A percentile compares a stretch with the other conserved stretches of the same genome.
phyloP scores from a whole-genome alignment of 306 rosid species.

The Vigna unguiculata region DNA sequence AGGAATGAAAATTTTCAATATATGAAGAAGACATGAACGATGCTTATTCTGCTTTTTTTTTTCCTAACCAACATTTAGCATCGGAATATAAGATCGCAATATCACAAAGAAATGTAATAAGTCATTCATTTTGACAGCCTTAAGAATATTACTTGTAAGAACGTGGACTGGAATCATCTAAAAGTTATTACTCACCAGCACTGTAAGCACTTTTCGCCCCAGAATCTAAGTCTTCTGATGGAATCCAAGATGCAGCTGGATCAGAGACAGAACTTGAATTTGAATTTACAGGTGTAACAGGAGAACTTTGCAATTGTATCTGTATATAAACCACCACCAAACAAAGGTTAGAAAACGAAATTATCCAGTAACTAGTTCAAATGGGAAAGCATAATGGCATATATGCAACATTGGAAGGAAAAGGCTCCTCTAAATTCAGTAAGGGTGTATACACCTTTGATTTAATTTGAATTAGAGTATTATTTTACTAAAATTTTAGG shows the following conservation, averaged over 20 bases:
- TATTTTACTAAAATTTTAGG: constrained; percentile 10
- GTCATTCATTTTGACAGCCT: constrained; percentile 19
- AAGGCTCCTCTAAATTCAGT: constrained; percentile 12
- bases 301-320: constrained; percentile 77
- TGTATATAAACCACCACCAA: constrained; percentile 50
- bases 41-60: not conserved
- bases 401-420: not conserved
- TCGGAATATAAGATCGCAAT: constrained; percentile 3
- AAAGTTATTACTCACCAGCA: constrained; percentile 57
- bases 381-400: constrained; percentile 26
- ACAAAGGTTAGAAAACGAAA: constrained; percentile 40
- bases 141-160: constrained; percentile 13
- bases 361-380: constrained; percentile 40
- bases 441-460: not conserved
- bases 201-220: constrained; percentile 54
- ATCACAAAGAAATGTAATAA: constrained; percentile 29
- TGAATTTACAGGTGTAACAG: constrained; percentile 73
- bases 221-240: constrained; percentile 76
- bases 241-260: constrained; percentile 58
- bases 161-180: constrained; percentile 50
- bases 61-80: constrained; percentile 1
- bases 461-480: constrained; percentile 9
- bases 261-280: constrained; percentile 72
- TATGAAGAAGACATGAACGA: constrained; percentile 29
- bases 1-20: constrained; percentile 3